A percentile compares a stretch with the other conserved stretches of the same genome.
These are phyloP conservation scores for Trypanosoma theileri DNA, from an alignment of 208 protist species.

Conservation along the genomic window DNA sequence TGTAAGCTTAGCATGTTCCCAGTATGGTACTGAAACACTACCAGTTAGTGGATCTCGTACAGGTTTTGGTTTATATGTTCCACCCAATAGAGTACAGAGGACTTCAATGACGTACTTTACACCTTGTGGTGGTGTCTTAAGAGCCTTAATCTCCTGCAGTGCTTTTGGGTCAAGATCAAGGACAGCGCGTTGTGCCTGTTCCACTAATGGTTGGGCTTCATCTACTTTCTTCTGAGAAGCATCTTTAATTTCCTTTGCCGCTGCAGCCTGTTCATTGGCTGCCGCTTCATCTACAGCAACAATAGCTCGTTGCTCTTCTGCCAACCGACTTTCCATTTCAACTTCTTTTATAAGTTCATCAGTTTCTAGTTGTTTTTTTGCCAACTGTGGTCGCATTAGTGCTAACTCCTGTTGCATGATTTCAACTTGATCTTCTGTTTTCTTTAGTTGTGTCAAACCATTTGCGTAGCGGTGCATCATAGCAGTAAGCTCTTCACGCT, in stretches of 20 bases:
- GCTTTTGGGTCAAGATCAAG: conserved; percentile 93
- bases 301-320: conserved; percentile 82
- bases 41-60: conserved; percentile 79
- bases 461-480: conserved; percentile 89
- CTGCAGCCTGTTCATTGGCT: conserved; percentile 88
- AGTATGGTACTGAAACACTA: conserved; percentile 91
- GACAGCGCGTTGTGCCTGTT: conserved; percentile 93
- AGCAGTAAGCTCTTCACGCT: conserved; percentile 82
- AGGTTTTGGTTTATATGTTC: conserved; percentile 84
- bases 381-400: conserved; percentile 90
- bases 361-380: conserved; percentile 89
- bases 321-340: conserved; percentile 83
- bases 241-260: conserved; percentile 93
- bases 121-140: conserved; percentile 93
- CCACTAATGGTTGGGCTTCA: conserved; percentile 94
- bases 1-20: conserved; percentile 90
- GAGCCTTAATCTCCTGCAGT: conserved; percentile 94
- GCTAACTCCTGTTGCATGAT: conserved; percentile 93
- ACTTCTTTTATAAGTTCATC: conserved; percentile 84
- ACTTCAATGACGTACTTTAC: conserved; percentile 96
- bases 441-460: conserved; percentile 84
- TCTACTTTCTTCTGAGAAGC: conserved; percentile 95
- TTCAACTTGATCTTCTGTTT: conserved; percentile 95
- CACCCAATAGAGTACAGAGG: conserved; percentile 88
- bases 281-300: conserved; percentile 91